Evolutionary conservation across 176 grass and related monocot genomes (phyloP), one percentile per base, ranked within the genome.

Genomic region (Guadua angustifolia): DNA sequence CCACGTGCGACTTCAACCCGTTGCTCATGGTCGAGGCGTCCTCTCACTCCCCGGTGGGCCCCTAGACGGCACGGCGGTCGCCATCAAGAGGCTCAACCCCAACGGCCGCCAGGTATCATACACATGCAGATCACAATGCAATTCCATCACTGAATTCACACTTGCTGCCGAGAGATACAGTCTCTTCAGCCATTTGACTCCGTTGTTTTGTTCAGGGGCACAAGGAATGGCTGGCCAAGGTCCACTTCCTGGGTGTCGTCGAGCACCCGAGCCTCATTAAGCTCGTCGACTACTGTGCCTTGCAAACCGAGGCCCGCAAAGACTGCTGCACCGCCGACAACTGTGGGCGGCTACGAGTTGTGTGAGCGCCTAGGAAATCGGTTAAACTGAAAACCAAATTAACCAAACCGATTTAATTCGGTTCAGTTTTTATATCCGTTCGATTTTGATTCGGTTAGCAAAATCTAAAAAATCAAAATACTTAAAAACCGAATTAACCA

Each of bases 171-270:
- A 7, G 39, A 40, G 39, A 40, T 6, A 39, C 0, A 39, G 22
- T 24, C 33, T 1, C 36, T 21, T 7, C 39, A 21, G 18, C 6
- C 80, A 72, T 73, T 45, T 83, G 39, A 7, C 77, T 73, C 18
- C 19, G 40, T 43, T 51, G 33, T 62, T 18, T 2, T 38, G 56
- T 35, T 12, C 65, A 91, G 89, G 92, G 92, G 21, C 89, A 94
- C 83, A 89, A 92, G 75, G 81, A 94, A 67, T 94, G 93, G 93
- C 84, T 95, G 17, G 74, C 93, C n/a, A 88, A 92, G 65, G 82
- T 95, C 35, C 85, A 92, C 1, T 92, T 92, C 67, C 85, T 95
- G 12, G 85, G 93, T 45, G 43, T 95, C 55, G 90, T 95, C 9
- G 85, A 90, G 56, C 90, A 95, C 78, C 74, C 58, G 32, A 92